Conservation (phyloP, 208 protist species). For the Lotmaria passim region DNA sequence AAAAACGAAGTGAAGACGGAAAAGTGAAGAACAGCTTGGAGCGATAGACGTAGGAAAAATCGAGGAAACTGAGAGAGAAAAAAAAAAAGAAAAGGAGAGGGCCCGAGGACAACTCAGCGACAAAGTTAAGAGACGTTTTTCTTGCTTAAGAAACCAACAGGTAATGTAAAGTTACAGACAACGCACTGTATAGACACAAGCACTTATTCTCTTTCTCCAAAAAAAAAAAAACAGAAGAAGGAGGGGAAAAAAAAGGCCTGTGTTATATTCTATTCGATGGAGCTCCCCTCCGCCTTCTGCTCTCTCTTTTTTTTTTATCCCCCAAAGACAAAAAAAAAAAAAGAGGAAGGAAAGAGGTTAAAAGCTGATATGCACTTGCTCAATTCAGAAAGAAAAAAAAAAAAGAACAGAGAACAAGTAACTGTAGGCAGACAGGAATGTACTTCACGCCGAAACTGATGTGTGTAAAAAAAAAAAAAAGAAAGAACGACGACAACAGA, state of each 20-base stretch:
- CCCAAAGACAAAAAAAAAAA: conserved; percentile 19
- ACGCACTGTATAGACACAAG: too few species aligned
- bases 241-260: not conserved
- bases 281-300: not conserved
- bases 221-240: not conserved
- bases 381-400: conserved; percentile 6
- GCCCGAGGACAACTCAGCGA: too few species aligned
- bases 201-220: too few species aligned
- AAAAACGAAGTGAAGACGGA: not conserved
- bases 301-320: conserved; percentile 20
- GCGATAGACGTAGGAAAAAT: too few species aligned
- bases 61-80: not conserved
- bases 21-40: not conserved
- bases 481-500: too few species aligned
- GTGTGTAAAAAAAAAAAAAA: too few species aligned
- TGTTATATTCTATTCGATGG: too few species aligned
- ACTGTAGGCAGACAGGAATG: too few species aligned
- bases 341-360: not conserved
- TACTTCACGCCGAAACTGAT: too few species aligned
- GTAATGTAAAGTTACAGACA: too few species aligned
- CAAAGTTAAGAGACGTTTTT: too few species aligned
- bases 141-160: too few species aligned
- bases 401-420: not conserved
- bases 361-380: not conserved
- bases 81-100: not conserved